Conservation (phyloP, 305 asterid genomes). For the Fraxinus albicans region DNA sequence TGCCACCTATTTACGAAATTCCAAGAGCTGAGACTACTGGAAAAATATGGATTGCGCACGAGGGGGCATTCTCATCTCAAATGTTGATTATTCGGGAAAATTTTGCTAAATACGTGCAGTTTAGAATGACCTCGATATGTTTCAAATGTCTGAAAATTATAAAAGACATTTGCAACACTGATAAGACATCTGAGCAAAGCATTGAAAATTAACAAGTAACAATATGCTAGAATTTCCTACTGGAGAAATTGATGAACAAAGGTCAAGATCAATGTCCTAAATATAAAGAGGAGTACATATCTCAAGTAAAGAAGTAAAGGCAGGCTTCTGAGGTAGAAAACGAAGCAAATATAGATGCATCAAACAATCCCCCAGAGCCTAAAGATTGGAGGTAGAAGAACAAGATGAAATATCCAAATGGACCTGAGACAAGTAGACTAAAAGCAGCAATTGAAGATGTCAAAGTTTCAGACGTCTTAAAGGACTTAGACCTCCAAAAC, state of each 20-base stretch:
- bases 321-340: not conserved
- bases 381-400: not conserved
- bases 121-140: not conserved
- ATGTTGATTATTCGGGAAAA: not conserved
- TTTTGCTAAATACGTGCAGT: not conserved
- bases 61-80: not conserved
- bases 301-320: not conserved
- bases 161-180: not conserved
- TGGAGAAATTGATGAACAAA: not conserved
- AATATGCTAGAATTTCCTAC: not conserved
- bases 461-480: not conserved
- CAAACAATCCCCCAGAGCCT: not conserved
- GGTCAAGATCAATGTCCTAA: not conserved
- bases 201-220: not conserved
- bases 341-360: not conserved
- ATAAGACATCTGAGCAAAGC: not conserved
- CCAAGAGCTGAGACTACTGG: not conserved
- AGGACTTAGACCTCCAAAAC: not conserved
- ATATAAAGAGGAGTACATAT: not conserved
- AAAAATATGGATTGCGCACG: not conserved
- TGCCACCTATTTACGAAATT: not conserved
- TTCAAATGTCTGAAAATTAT: not conserved
- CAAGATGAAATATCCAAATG: conserved; percentile 2
- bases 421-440: not conserved
- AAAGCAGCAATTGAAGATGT: not conserved